These are phyloP conservation scores for Tolypocladium paradoxum DNA, from an alignment of 2,329 filamentous ascomycete species.

Conservation along the genomic window DNA sequence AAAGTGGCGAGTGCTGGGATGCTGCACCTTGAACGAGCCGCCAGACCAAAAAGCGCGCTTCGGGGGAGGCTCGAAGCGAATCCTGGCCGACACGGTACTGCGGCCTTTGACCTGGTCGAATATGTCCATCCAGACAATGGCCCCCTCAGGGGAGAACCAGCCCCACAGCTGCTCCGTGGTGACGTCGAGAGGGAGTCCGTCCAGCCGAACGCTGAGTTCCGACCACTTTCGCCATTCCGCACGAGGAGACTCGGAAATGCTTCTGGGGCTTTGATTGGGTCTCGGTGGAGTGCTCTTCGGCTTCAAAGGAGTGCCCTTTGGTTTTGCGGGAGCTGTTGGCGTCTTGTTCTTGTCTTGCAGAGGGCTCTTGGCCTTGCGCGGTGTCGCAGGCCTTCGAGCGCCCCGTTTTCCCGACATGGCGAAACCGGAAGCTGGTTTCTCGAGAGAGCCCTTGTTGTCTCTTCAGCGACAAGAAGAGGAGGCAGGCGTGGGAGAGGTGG, in stretches of 20 bases:
- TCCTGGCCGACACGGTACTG: slow-evolving; percentile 22
- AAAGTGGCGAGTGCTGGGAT: slow-evolving; percentile 9
- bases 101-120: slow-evolving; percentile 22
- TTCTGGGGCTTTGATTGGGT: not conserved
- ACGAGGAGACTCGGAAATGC: not conserved
- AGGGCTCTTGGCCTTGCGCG: not conserved
- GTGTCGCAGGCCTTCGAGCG: not conserved
- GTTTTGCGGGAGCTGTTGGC: not conserved
- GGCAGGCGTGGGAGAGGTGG: too few relatives aligned
- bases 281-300: not conserved
- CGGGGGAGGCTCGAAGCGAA: slow-evolving; percentile 51
- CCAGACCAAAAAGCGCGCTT: slow-evolving; percentile 38
- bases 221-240: slow-evolving; percentile 22
- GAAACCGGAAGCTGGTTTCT: not conserved
- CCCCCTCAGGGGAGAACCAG: slow-evolving; percentile 40
- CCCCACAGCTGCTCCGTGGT: slow-evolving; percentile 36
- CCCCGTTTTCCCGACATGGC: not conserved
- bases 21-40: slow-evolving; percentile 14
- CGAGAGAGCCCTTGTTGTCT: not conserved
- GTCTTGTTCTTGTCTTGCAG: not conserved
- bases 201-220: slow-evolving; percentile 20
- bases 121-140: slow-evolving; percentile 46
- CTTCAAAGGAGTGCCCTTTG: not conserved
- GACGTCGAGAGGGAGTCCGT: slow-evolving; percentile 21
- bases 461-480: not conserved